Conservation (phyloP, 257 asterid species). For the Avicennia marina region DNA sequence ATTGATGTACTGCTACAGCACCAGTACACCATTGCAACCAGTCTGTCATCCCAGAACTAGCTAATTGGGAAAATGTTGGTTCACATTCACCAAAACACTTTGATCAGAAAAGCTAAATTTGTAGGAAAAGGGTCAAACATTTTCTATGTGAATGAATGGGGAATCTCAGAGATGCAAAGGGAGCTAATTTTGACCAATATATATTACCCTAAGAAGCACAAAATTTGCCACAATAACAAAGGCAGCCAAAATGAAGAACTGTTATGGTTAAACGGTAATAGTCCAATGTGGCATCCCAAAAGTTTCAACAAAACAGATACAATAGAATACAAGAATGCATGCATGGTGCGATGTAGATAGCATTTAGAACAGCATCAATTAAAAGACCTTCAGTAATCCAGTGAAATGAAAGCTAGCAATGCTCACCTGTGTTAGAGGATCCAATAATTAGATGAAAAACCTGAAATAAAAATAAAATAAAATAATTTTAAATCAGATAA, state of each 20-base stretch:
- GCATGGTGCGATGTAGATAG: conserved; percentile 6
- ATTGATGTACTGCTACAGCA: too few relatives aligned
- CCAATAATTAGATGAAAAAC: conserved; percentile 94
- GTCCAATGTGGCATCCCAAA: background rate
- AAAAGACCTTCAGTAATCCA: background rate
- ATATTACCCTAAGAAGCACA: background rate
- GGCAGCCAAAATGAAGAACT: background rate
- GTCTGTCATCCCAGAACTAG: too few relatives aligned
- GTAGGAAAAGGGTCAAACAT: background rate
- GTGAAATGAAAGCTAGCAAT: conserved; percentile 12
- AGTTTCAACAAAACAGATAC: background rate
- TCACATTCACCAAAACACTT: too few relatives aligned
- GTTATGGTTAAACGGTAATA: background rate
- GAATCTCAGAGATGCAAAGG: background rate
- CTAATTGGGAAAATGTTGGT: too few relatives aligned
- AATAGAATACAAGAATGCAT: background rate
- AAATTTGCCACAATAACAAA: background rate
- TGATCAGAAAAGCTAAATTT: background rate
- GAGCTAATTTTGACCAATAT: background rate
- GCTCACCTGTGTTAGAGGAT: conserved; percentile 82
- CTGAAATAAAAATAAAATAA: conserved; percentile 46
- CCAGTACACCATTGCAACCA: too few relatives aligned
- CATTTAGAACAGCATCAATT: conserved; percentile 8
- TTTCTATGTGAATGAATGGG: background rate
- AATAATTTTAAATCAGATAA: conserved; percentile 24